Evolutionary conservation across 2,329 filamentous ascomycete genomes (phyloP).

Genomic region (Colletotrichum tanaceti): DNA sequence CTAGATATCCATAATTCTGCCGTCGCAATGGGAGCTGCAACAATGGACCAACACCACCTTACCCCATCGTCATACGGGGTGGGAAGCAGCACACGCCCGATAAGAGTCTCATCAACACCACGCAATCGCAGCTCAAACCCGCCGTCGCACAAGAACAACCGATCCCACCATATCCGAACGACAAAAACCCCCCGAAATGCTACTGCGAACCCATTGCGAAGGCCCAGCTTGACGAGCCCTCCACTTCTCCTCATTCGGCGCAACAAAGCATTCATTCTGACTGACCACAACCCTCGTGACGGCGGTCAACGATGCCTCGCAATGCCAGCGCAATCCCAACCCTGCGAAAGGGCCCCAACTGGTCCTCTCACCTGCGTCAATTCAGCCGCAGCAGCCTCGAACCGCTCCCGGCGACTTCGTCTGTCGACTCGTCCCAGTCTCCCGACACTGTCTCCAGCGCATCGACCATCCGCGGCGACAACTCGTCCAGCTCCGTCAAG

Average conservation of each 20-base stretch:
- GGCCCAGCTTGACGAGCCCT: constrained; percentile 33
- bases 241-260: constrained; percentile 29
- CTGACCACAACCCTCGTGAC: constrained; percentile 14
- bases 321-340: constrained; percentile 54
- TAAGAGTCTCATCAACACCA: background rate
- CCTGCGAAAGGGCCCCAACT: constrained; percentile 60
- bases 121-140: background rate
- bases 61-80: constrained; percentile 2
- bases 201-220: constrained; percentile 25
- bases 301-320: constrained; percentile 51
- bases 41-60: constrained; percentile 14
- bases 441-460: constrained; percentile 63
- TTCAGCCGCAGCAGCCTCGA: constrained; percentile 62
- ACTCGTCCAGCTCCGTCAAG: constrained; percentile 46
- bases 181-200: constrained; percentile 22
- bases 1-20: constrained; percentile 35
- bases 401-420: constrained; percentile 49
- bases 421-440: constrained; percentile 56
- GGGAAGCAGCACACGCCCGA: constrained; percentile 3
- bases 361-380: constrained; percentile 65
- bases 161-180: background rate
- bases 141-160: background rate
- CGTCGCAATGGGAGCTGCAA: constrained; percentile 27
- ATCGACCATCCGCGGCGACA: constrained; percentile 57
- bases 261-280: constrained; percentile 5